Conservation (phyloP, 1,139 yeast species). For the Protomyces macrosporus region DNA sequence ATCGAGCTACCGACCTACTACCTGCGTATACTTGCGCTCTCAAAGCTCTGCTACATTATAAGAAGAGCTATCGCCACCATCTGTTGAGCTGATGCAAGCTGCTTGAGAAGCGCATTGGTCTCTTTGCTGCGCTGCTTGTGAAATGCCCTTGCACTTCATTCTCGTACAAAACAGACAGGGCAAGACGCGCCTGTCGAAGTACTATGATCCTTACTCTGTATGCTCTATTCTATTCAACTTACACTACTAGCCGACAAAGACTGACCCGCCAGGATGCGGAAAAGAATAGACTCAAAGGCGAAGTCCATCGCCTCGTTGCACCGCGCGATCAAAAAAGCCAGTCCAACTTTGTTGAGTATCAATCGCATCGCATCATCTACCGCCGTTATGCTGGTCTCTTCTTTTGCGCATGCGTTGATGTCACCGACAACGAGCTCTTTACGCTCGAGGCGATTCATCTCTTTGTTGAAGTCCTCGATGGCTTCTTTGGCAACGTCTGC, state of each 20-base stretch:
- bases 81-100: too few relatives aligned
- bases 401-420: slow-evolving; percentile 73
- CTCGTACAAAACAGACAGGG: slow-evolving; percentile 39
- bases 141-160: slow-evolving; percentile 27
- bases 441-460: slow-evolving; percentile 81
- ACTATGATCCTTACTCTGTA: slow-evolving; percentile 52
- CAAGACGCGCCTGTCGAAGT: slow-evolving; percentile 77
- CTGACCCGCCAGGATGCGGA: slow-evolving; percentile 46
- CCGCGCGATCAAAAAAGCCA: slow-evolving; percentile 80
- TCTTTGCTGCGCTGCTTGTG: neutral
- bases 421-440: slow-evolving; percentile 69
- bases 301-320: slow-evolving; percentile 75
- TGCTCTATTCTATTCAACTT: slow-evolving; percentile 27
- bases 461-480: slow-evolving; percentile 81
- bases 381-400: slow-evolving; percentile 88
- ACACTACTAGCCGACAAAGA: slow-evolving; percentile 5
- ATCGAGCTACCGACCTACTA: too few relatives aligned
- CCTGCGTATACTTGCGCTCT: too few relatives aligned
- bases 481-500: slow-evolving; percentile 85
- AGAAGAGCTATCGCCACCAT: too few relatives aligned
- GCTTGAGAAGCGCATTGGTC: too few relatives aligned
- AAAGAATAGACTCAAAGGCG: slow-evolving; percentile 50
- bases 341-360: slow-evolving; percentile 72
- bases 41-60: too few relatives aligned
- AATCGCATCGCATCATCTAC: slow-evolving; percentile 66